Evolutionary conservation across 352 stramenopile genomes (phyloP).

Genomic region (Pythium dissimile): DNA sequence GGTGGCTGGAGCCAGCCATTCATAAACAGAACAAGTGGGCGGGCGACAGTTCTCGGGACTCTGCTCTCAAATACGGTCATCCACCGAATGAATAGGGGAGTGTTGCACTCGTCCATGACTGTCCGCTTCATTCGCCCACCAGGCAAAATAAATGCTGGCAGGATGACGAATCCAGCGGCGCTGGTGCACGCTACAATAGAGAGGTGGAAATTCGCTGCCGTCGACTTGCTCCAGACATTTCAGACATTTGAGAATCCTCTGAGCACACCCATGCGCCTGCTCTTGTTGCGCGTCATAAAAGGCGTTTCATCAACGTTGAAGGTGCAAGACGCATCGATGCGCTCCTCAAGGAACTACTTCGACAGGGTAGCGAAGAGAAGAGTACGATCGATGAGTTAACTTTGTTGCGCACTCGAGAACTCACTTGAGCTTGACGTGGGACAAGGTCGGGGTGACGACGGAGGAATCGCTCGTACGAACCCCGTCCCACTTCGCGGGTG

Average conservation of each 20-base stretch:
- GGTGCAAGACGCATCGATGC: background rate
- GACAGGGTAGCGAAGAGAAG: conserved; percentile 16
- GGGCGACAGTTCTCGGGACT: background rate
- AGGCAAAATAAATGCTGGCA: conserved; percentile 20
- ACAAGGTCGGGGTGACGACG: conserved; percentile 7
- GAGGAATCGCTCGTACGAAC: conserved; percentile 24
- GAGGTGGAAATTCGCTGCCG: conserved; percentile 23
- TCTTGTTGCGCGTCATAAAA: conserved; percentile 14
- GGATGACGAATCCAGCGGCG: conserved; percentile 11
- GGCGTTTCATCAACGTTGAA: conserved; percentile 33
- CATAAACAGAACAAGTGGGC: conserved; percentile 8
- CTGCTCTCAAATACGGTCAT: background rate
- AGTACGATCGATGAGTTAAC: background rate
- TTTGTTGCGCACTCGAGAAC: conserved; percentile 11
- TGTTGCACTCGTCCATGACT: background rate
- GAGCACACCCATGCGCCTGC: conserved; percentile 17
- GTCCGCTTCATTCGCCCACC: background rate
- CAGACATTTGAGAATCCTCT: conserved; percentile 21
- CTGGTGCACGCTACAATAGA: conserved; percentile 21
- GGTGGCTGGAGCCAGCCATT: conserved; percentile 18
- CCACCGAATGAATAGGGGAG: conserved; percentile 3
- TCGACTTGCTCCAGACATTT: conserved; percentile 14
- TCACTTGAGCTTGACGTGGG: conserved; percentile 3
- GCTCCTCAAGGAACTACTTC: conserved; percentile 14
- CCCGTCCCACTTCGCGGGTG: background rate